Base-by-base conservation (phyloP, 306 rosid species). In the Bauhinia variegata region DNA sequence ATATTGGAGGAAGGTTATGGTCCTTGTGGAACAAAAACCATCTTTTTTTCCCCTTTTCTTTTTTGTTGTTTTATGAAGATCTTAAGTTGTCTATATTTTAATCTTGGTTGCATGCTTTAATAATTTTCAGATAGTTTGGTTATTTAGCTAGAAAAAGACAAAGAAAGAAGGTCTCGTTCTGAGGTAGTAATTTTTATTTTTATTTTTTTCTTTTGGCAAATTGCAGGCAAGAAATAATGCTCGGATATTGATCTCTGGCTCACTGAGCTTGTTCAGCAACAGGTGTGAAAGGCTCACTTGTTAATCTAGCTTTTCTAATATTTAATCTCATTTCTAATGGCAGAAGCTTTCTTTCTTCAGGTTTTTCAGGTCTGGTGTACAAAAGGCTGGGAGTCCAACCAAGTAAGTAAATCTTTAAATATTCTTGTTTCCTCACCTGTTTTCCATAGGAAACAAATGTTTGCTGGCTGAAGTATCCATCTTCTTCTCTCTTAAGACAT, bases 211-310 rank as follows among this genome's bases (percentile, higher is more conserved):
- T 28, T 44, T 37, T 73, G 48, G 8, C 9, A 23, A 23, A 23
- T 36, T 36, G 57, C 75, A 93, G 99, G 99, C 99, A n/a, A 90
- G 97, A 82, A 93, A 93, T 80, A 86, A 86, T 86, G 99, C 99
- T 33, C 88, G 99, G 76, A 75, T 93, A 76, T 76, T 93, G 81
- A 83, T 93, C 59, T 86, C 99, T 67, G 97, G 99, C 57, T 93
- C 99, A 19, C 75, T 90, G 63, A 88, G 86, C 70, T 54, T 90
- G 82, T 93, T 93, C 79, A 85, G 97, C 70, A 87, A 90, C 63
- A 72, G 91, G 99, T 89, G 85, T 15, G 91, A 33, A 65, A 38
- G 54, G 3, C 41, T 70, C 51, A 17, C 60, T 18, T 23, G 39
- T 41, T 65, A 43, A 52, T 48, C 67, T 7, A 41, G 37, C 33